These are phyloP conservation scores for Pestalotiopsis sp. DNA, from an alignment of 2,329 filamentous ascomycete species.

Conservation along the genomic window DNA sequence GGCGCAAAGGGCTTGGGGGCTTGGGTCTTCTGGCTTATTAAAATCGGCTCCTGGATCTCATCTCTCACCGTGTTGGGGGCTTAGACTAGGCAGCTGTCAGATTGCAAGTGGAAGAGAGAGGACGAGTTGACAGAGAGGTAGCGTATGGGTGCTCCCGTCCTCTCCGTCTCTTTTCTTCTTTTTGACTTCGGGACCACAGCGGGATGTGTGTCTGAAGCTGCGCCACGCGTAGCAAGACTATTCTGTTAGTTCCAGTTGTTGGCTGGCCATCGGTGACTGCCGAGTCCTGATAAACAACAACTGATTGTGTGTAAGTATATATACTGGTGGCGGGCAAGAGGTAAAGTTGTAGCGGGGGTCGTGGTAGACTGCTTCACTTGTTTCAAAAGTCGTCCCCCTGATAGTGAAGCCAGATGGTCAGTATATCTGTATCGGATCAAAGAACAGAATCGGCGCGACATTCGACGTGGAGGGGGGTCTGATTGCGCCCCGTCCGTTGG, in stretches of 20 bases:
- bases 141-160: neutral
- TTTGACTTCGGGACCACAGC: neutral
- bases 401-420: neutral
- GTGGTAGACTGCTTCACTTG: neutral
- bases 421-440: neutral
- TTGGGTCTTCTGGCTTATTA: neutral
- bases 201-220: neutral
- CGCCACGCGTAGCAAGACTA: neutral
- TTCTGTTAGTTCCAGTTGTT: neutral
- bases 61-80: slow-evolving; percentile 9
- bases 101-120: neutral
- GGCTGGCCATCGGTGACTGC: neutral
- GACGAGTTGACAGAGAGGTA: neutral
- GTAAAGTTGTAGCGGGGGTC: neutral
- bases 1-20: neutral
- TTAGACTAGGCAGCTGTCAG: slow-evolving; percentile 8
- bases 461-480: neutral
- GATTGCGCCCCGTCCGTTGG: neutral
- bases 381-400: neutral
- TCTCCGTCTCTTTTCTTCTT: neutral
- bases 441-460: neutral
- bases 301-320: neutral
- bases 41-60: neutral
- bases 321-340: neutral
- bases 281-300: neutral